These are phyloP conservation scores for grape (Vitis vinifera) DNA, from an alignment of 164 flowering plant species.

Conservation along the genomic window ASM3070453v1 NC_081809.1:12353501-12354000, in stretches of 20 bases:
- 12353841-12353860: slow-evolving; percentile 27
- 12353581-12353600: slow-evolving; percentile 33
- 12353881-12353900: slow-evolving; percentile 39
- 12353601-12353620: slow-evolving; percentile 34
- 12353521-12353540: slow-evolving; percentile 13
- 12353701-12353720: slow-evolving; percentile 21
- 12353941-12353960: slow-evolving; percentile 18
- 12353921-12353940: slow-evolving; percentile 13
- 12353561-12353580: slow-evolving; percentile 9
- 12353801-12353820: slow-evolving; percentile 43
- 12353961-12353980: slow-evolving; percentile 35
- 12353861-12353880: slow-evolving; percentile 19
- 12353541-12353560: background rate
- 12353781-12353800: slow-evolving; percentile 27
- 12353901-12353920: slow-evolving; percentile 20
- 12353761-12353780: slow-evolving; percentile 31
- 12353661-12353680: slow-evolving; percentile 14
- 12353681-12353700: slow-evolving; percentile 1
- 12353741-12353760: slow-evolving; percentile 18
- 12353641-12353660: slow-evolving; percentile 15
- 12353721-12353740: slow-evolving; percentile 45
- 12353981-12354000: slow-evolving; percentile 28
- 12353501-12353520: slow-evolving; percentile 10
- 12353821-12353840: slow-evolving; percentile 36
- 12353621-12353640: slow-evolving; percentile 19